phyloP scores from a whole-genome alignment of 2,329 filamentous ascomycete genomes.

The Penicillium sp. region DNA sequence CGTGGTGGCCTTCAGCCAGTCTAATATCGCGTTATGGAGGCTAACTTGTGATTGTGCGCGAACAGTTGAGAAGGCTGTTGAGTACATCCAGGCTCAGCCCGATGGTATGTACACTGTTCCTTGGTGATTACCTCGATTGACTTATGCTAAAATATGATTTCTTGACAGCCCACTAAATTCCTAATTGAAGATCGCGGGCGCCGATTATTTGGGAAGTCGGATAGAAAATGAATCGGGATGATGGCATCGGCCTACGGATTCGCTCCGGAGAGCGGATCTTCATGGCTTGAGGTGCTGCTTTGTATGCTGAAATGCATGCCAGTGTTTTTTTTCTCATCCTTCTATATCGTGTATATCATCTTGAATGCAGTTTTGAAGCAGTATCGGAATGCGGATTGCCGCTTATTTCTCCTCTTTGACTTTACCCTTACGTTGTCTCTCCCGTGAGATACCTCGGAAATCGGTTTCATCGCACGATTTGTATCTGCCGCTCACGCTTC shows the following conservation, averaged over 20 bases:
- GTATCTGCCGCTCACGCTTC: no score
- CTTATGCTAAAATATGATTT: constrained; percentile 24
- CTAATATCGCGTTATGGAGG: neutral
- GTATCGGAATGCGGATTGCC: constrained; percentile 11
- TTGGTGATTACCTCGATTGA: neutral
- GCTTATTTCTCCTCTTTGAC: constrained; percentile 14
- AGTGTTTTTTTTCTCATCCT: constrained; percentile 38
- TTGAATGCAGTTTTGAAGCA: constrained; percentile 42
- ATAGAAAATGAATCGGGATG: constrained; percentile 42
- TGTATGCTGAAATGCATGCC: constrained; percentile 46
- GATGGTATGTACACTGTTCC: constrained; percentile 68
- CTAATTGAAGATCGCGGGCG: constrained; percentile 33
- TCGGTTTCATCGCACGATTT: no score
- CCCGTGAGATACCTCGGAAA: neutral
- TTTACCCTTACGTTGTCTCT: neutral
- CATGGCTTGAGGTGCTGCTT: constrained; percentile 32
- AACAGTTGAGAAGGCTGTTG: constrained; percentile 87
- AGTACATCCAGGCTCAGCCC: constrained; percentile 91
- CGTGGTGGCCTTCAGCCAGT: neutral
- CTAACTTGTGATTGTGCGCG: constrained; percentile 23
- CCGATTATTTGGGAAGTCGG: constrained; percentile 31
- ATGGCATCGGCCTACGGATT: constrained; percentile 33
- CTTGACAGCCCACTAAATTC: constrained; percentile 43
- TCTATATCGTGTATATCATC: constrained; percentile 50
- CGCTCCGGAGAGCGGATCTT: constrained; percentile 37